Base-by-base conservation (phyloP, 2,329 filamentous ascomycete genomes). In the Phoma sp. region DNA sequence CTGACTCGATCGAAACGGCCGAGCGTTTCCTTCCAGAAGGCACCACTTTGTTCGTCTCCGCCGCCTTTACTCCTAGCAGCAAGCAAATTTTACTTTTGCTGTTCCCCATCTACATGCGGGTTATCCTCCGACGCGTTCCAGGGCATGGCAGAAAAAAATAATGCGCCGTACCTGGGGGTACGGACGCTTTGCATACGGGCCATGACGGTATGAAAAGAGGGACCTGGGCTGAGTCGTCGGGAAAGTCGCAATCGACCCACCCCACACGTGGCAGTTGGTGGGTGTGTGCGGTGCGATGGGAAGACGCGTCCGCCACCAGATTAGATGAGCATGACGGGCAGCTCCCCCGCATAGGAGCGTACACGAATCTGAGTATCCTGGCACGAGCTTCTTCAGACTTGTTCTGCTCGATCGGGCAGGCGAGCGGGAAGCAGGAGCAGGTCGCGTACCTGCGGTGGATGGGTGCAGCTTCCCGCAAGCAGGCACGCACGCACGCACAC, bases 1-100 rank as follows among this genome's bases (percentile, higher is more conserved):
- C 33, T 51, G 47, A 51, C 47, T 51, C 47, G 6, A 32, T 23
- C 42, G 30, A 41, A 37, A 36, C 42, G 49, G 36, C 49, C 49
- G 36, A 46, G 42, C 49, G 49, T 52, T 52, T 52, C 37, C 37
- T 52, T 52, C 49, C 37, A 52, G 49, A 52, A 52, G 43, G 24
- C 24, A 18, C 24, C 18, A 18, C 18, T 18, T 18, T 18, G 18
- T 18, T 18, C 18, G 18, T 18, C 18, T 18, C 18, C 18, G 18
- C 18, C 18, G 18, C 18, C 18, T 18, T 18, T 18, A 18, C 18
- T 18, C 18, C 18, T 18, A 18, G 18, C 10, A 32, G 47, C 23
- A 38, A 24, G 40, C 39, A 52, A 52, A 52, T 47, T 52, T 52
- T 38, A 40, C 14, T 45, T 18, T 18, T 18, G 18, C 18, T 30